Base-by-base conservation (phyloP, 1,284 basidiomycete genomes). In the Psilocybe mexicana region DNA sequence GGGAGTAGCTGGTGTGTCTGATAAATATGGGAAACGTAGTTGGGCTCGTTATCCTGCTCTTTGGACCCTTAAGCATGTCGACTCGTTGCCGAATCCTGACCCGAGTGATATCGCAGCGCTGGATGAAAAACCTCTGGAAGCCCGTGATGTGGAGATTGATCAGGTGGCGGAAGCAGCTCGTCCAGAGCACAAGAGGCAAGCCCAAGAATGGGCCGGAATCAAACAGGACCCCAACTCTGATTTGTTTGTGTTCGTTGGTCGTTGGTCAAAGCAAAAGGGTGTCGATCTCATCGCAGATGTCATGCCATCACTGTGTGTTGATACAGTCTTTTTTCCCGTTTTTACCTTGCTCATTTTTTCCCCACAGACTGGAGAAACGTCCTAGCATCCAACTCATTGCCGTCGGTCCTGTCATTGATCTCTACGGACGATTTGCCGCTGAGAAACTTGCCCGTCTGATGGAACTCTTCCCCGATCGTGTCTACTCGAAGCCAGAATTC, bases 211-310 rank as follows among this genome's bases (percentile, higher is more conserved):
- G 94, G 94, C 94, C 42, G 86, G 88, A 52, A 87, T 96, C 72
- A 90, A 87, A 70, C 93, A 96, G 71, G 93, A 96, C 68, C 90
- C 94, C 2, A 79, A 91, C 52, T 87, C 93, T 2, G 93, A 95
- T 72, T 73, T 96, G 47, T 96, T 96, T 70, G 93, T 96, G 64
- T 96, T 96, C 74, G 94, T 96, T 64, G 94, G 94, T 71, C 90
- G 94, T 65, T 96, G 94, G 94, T 96, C 94, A 3, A 96, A 96
- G 75, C 94, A 96, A 73, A 96, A 96, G 76, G 94, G 93, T 72
- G 93, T 96, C 30, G 94, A 96, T 76, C 78, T 96, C 51, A 96
- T 96, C 66, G 94, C 94, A 8, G 94, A 96, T 75, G 88, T 94
- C 64, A 92, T 96, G 90, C 93, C 93, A 28, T 83, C 84, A 2